phyloP scores from a whole-genome alignment of 78 protist species.

The Creolimax fragrantissima region DNA sequence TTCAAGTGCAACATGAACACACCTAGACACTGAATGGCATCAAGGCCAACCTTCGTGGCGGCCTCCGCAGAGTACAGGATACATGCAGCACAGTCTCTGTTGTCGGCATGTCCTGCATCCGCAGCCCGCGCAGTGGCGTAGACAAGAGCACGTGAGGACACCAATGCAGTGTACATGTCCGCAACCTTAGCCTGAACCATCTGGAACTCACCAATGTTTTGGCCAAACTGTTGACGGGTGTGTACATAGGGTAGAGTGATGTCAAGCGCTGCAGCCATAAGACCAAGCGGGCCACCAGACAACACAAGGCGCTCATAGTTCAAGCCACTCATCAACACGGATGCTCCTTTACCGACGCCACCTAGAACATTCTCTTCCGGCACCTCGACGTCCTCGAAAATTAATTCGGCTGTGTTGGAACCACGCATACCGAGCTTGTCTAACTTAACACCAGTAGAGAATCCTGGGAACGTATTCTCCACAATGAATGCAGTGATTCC shows the following conservation, averaged over 20 bases:
- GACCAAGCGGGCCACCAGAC: constrained; percentile 83
- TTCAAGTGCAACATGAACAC: too few relatives aligned
- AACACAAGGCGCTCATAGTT: constrained; percentile 79
- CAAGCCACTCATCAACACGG: constrained; percentile 82
- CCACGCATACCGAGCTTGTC: constrained; percentile 94
- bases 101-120: constrained; percentile 47
- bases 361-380: constrained; percentile 76
- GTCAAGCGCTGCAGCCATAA: constrained; percentile 78
- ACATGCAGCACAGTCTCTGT: constrained; percentile 59
- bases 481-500: constrained; percentile 91
- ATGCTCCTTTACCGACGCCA: constrained; percentile 60
- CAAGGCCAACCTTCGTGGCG: constrained; percentile 70
- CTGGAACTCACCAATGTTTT: constrained; percentile 54
- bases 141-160: constrained; percentile 59
- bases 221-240: constrained; percentile 73
- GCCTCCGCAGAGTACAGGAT: constrained; percentile 74
- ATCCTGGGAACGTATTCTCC: constrained; percentile 65
- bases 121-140: constrained; percentile 62
- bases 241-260: constrained; percentile 66
- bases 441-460: constrained; percentile 72
- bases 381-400: constrained; percentile 28
- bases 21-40: constrained; percentile 78
- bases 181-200: constrained; percentile 84
- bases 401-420: constrained; percentile 75
- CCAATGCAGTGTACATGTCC: constrained; percentile 72